A percentile compares a stretch with the other conserved stretches of the same genome.
phyloP scores from a whole-genome alignment of 305 asterid genomes.

The Ilex paraguariensis region DNA sequence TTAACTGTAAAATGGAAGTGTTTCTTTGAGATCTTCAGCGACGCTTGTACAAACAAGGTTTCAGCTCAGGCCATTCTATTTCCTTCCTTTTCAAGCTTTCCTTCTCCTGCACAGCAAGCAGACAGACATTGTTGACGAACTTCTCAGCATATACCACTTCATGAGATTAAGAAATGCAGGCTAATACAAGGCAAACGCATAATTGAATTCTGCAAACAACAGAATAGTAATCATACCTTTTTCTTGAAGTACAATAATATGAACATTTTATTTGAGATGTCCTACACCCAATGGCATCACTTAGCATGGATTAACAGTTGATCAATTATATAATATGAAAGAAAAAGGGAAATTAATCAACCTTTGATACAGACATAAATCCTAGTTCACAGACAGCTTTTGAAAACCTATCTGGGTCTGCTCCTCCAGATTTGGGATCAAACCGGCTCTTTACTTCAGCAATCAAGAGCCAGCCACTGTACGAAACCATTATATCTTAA shows the following conservation, averaged over 20 bases:
- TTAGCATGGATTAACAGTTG: slow-evolving; percentile 12
- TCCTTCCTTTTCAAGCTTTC: slow-evolving; percentile 27
- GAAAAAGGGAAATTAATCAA: slow-evolving; percentile 15
- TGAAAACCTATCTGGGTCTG: slow-evolving; percentile 58
- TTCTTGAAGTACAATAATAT: slow-evolving; percentile 60
- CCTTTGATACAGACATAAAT: slow-evolving; percentile 59
- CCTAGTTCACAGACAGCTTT: slow-evolving; percentile 76
- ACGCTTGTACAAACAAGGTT: slow-evolving; percentile 90
- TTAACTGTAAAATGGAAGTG: too few relatives aligned
- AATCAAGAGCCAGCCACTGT: slow-evolving; percentile 94
- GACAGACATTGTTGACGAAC: neutral
- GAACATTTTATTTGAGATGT: slow-evolving; percentile 90
- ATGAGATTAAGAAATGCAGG: neutral
- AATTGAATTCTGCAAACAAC: too few relatives aligned
- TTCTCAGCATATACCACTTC: neutral
- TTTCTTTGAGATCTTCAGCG: slow-evolving; percentile 25
- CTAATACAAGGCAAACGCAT: neutral
- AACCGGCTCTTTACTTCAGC: slow-evolving; percentile 96
- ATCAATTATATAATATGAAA: too few relatives aligned
- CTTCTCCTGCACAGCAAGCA: slow-evolving; percentile 42
- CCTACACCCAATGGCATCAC: slow-evolving; percentile 44
- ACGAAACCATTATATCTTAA: slow-evolving; percentile 6
- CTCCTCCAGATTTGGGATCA: slow-evolving; percentile 83
- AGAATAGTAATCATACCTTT: slow-evolving; percentile 42
- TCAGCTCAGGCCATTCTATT: slow-evolving; percentile 83